Percentiles rank a stretch among this genome's conserved stretches.
These are phyloP conservation scores for Falciphora oryzae DNA, from an alignment of 2,329 filamentous ascomycete genomes.

Conservation along the genomic window DNA sequence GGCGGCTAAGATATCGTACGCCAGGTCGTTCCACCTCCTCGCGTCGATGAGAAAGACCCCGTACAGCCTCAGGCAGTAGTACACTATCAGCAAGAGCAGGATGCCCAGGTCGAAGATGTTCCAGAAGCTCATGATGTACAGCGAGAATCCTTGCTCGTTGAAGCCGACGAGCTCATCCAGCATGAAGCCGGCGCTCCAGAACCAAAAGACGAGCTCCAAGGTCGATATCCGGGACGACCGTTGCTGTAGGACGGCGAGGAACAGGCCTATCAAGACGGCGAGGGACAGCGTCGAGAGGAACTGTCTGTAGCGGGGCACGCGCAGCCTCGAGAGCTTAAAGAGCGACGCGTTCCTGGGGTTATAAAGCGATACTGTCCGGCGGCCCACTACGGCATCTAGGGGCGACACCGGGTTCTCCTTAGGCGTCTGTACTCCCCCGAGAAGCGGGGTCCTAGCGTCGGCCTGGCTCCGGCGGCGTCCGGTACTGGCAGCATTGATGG, in stretches of 20 bases:
- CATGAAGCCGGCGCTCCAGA: constrained; percentile 97
- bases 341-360: constrained; percentile 84
- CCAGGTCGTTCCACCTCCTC: constrained; percentile 70
- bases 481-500: constrained; percentile 19
- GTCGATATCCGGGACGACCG: constrained; percentile 75
- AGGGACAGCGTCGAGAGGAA: constrained; percentile 86
- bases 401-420: not conserved
- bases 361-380: constrained; percentile 80
- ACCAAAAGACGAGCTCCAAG: constrained; percentile 88
- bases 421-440: constrained; percentile 30
- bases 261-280: constrained; percentile 76
- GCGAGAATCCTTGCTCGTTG: constrained; percentile 91
- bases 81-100: constrained; percentile 74
- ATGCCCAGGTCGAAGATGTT: constrained; percentile 94
- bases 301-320: constrained; percentile 87
- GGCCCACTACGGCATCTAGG: constrained; percentile 27
- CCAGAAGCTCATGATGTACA: constrained; percentile 98
- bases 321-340: constrained; percentile 84
- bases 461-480: constrained; percentile 21
- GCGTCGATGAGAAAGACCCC: constrained; percentile 77
- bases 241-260: constrained; percentile 72
- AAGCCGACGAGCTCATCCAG: constrained; percentile 93
- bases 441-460: constrained; percentile 47
- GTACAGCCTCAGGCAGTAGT: constrained; percentile 85
- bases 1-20: constrained; percentile 89